Percentiles rank a stretch among this genome's conserved stretches.
These are phyloP conservation scores for Rhodamnia rubescens DNA, from an alignment of 345 rosid genomes.

Conservation along the genomic window DNA sequence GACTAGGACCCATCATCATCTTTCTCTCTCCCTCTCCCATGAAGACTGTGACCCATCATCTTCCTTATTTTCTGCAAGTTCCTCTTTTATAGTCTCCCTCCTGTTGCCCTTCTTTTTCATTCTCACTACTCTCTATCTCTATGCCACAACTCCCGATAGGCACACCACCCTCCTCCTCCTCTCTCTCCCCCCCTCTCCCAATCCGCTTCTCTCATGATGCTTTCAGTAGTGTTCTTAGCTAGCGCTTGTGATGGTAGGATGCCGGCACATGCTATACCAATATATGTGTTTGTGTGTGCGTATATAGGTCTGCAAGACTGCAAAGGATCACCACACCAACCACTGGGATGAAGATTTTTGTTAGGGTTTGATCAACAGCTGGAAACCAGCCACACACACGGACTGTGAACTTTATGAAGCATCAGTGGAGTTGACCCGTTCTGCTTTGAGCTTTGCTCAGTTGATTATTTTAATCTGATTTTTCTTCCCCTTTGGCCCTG, in stretches of 20 bases:
- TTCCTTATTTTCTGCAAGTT: conserved; percentile 1
- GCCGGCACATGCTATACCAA: not conserved
- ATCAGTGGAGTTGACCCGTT: not conserved
- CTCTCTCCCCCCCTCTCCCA: too few relatives aligned
- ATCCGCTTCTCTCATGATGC: not conserved
- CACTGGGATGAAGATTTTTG: not conserved
- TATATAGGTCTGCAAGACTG: not conserved
- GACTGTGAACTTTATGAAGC: not conserved
- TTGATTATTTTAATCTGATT: not conserved
- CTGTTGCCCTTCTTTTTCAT: not conserved
- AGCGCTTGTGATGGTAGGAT: not conserved
- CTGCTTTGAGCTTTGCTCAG: not conserved
- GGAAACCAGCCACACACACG: not conserved
- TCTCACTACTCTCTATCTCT: not conserved
- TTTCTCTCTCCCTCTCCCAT: conserved; percentile 1
- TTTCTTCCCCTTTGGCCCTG: not conserved
- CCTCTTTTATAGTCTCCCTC: not conserved
- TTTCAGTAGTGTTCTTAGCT: not conserved
- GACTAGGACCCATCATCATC: conserved; percentile 44
- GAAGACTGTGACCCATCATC: not conserved
- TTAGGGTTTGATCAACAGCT: not conserved
- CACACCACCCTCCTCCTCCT: too few relatives aligned
- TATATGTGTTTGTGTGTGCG: not conserved
- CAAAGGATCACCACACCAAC: not conserved
- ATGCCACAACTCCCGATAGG: not conserved